Base-by-base conservation (phyloP, 352 stramenopile species). In the Globisporangium megalacanthum region DNA sequence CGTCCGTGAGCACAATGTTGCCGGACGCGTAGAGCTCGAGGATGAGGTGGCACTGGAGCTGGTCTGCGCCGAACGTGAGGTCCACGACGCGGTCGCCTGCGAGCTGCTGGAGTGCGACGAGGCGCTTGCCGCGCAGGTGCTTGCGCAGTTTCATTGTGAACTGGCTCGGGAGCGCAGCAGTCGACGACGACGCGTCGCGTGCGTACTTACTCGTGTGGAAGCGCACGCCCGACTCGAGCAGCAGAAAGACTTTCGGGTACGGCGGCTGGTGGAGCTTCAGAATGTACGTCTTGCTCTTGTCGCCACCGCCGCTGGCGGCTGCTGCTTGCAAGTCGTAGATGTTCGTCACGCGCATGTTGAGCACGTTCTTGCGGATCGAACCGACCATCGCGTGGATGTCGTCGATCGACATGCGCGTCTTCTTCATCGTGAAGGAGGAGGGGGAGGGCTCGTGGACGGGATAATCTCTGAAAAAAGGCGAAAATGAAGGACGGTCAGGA, bases 121-220 rank as follows among this genome's bases (percentile, higher is more conserved):
- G 73, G 9, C 95, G 77, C 64, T 98, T 97, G 54, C 88, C 88
- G 37, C 95, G 88, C 25, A 99, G 70, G 65, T 99, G 96, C 73
- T 99, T 99, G 33, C 97, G 87, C 53, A 99, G 68, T 77, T 99
- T 99, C 88, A 98, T 98, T 39, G 89, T 96, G 69, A 99, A 99
- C 54, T 93, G 89, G 39, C 83, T 96, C 14, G 96, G 96, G 54
- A 98, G 80, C 20, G 86, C 69, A 13, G 74, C 75, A 29, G 74
- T 74, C 15, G 78, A 73, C 17, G 75, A 76, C n/a, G 71, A 70
- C 33, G 69, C 65, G 42, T 89, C 77, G 39, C 85, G 77, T 48
- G 83, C 83, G 61, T 92, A 97, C 59, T 93, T 86, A 50, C 94
- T 98, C 31, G 89, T 95, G 73, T 99, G 97, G 75, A 99, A 99